Evolutionary conservation across 805 yeast genomes (phyloP), one percentile per base, ranked within the genome.

Genomic region (Candida nitratophila): DNA sequence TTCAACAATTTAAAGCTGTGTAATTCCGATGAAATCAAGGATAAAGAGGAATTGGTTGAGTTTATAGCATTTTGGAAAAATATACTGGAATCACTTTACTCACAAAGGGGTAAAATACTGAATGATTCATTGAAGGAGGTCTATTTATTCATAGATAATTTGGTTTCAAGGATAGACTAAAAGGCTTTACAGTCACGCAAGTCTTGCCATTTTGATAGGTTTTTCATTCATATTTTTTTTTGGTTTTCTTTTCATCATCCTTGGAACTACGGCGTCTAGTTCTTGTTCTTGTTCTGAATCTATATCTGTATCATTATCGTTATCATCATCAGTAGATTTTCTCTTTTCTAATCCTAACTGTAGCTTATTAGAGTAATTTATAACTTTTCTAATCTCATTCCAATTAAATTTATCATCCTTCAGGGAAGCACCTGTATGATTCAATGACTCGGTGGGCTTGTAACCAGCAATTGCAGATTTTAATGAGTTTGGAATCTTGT

Each of bases 31-130:
- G 16, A 4, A 14, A 10, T 35, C 16, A 12, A 22, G 8, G 43
- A 47, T 16, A 30, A 43, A 2, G n/a, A 45, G 15, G 66, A 61
- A 10, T 52, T 78, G 27, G 41, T 39, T 3, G 62, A 57, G 12
- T 79, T 82, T 50, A 58, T 69, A 4, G 61, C 60, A 2, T 76
- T 77, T 52, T 84, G 90, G 90, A 47, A 59, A 2, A 57, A 61
- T 2, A 63, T 75, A 0, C 57, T 82, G 37, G 48, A 52, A 2
- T 63, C 64, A 1, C 54, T 81, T 9, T 81, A 79, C 50, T 29
- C 47, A 12, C 62, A 65, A 35, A 55, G 74, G 36, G 61, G 51
- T 17, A 47, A 45, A 0, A 42, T 38, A 0, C 73, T 71, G 27
- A 55, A 59, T 17, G 19, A 41, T 1, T 65, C 69, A 7, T 52